Conservation (phyloP, 345 rosid species). For the Acer negundo region DNA sequence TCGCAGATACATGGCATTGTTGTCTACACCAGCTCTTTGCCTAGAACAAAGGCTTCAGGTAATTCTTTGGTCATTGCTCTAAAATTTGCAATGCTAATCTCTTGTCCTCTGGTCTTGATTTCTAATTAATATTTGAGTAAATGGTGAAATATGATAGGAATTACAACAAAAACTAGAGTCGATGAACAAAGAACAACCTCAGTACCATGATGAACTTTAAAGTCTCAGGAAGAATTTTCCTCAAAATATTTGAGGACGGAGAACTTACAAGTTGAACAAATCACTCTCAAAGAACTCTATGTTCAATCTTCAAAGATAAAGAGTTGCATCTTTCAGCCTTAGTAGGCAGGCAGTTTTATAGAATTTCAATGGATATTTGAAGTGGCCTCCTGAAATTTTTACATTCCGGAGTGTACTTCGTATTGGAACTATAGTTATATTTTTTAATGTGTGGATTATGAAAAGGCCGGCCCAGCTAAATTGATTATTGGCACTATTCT, state of each 20-base stretch:
- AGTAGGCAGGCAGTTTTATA: conserved; percentile 10
- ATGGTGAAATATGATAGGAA: conserved; percentile 49
- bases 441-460: conserved; percentile 9
- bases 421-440: conserved; percentile 9
- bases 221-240: conserved; percentile 7
- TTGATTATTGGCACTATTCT: conserved; percentile 13
- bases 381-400: conserved; percentile 9
- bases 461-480: neutral
- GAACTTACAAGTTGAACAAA: neutral
- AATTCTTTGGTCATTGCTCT: conserved; percentile 14
- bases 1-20: conserved; percentile 67
- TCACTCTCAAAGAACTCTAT: neutral
- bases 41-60: conserved; percentile 76
- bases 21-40: conserved; percentile 80
- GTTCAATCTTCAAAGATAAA: conserved; percentile 5
- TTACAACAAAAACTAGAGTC: conserved; percentile 66
- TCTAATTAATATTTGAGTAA: conserved; percentile 9
- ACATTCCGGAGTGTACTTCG: conserved; percentile 9
- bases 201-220: conserved; percentile 74
- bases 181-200: conserved; percentile 65
- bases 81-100: conserved; percentile 1
- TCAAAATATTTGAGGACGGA: conserved; percentile 16
- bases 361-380: conserved; percentile 16
- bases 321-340: conserved; percentile 13
- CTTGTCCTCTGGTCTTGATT: neutral